These are phyloP conservation scores for Euphorbia celastroides DNA, from an alignment of 441 rosid species.

Conservation along the genomic window DNA sequence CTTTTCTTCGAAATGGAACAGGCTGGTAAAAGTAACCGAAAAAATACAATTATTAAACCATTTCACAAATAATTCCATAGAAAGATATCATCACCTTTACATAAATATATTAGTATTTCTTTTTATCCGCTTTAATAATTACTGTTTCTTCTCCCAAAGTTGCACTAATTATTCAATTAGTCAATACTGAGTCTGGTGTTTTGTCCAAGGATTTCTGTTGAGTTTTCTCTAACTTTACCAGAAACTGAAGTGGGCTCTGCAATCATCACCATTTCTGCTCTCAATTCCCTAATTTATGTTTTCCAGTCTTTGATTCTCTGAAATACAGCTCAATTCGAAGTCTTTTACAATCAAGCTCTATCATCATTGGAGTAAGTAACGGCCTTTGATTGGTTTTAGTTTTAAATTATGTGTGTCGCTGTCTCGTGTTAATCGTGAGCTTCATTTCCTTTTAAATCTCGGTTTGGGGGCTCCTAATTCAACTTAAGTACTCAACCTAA, in stretches of 20 bases:
- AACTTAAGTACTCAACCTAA: slow-evolving; percentile 14
- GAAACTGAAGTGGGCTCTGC: not conserved
- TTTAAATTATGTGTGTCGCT: not conserved
- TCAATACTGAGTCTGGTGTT: too few relatives aligned
- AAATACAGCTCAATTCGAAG: not conserved
- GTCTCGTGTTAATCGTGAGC: slow-evolving; percentile 11
- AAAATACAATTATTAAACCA: not conserved
- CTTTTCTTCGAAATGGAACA: not conserved
- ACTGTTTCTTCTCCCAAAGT: not conserved
- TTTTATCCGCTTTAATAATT: too few relatives aligned
- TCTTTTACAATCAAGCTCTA: not conserved
- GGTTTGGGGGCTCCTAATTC: not conserved
- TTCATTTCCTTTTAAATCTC: not conserved
- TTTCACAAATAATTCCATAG: not conserved
- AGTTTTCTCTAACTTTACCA: not conserved
- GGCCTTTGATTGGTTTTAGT: not conserved
- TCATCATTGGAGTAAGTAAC: slow-evolving; percentile 7
- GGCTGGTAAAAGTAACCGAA: not conserved
- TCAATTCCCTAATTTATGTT: not conserved
- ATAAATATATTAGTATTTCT: too few relatives aligned
- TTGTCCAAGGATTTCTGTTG: not conserved
- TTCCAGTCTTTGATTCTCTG: not conserved
- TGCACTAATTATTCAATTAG: not conserved
- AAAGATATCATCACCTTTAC: not conserved
- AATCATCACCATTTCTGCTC: not conserved